phyloP scores from a whole-genome alignment of 768 basidiomycete species.

The Pulveroboletus sp. region DNA sequence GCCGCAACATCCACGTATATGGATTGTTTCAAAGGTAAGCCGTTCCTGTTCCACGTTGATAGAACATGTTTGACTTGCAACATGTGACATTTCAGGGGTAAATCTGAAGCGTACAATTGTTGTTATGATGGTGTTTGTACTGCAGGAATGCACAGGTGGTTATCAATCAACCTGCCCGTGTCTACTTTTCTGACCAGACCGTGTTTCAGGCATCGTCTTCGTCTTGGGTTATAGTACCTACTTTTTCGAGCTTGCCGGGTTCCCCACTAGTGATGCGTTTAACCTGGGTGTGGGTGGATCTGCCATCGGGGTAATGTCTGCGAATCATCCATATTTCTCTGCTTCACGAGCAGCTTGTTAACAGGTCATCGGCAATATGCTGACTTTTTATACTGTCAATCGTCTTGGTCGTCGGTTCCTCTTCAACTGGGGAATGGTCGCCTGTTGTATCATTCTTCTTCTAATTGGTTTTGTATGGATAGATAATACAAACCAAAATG shows the following conservation, averaged over 20 bases:
- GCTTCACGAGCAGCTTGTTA: not conserved
- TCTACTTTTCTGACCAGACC: not conserved
- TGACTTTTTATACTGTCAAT: constrained; percentile 27
- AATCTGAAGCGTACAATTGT: constrained; percentile 25
- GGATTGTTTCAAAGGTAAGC: constrained; percentile 32
- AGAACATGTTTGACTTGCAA: not conserved
- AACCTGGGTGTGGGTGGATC: constrained; percentile 29
- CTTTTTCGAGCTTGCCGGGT: constrained; percentile 37
- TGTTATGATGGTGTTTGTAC: constrained; percentile 31
- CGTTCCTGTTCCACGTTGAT: not conserved
- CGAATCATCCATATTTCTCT: not conserved
- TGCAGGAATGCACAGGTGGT: constrained; percentile 26
- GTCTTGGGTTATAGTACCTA: constrained; percentile 29
- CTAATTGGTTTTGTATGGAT: constrained; percentile 29
- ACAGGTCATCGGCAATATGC: constrained; percentile 24
- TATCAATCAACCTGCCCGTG: not conserved
- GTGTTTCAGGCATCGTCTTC: constrained; percentile 23
- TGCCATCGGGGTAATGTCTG: constrained; percentile 21
- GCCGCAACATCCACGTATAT: constrained; percentile 26
- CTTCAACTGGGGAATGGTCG: constrained; percentile 29
- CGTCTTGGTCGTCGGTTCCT: constrained; percentile 23
- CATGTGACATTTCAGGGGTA: constrained; percentile 11
- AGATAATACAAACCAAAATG: constrained; percentile 3
- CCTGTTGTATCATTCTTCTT: constrained; percentile 19
- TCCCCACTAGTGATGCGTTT: constrained; percentile 27